Percentiles rank a stretch among this genome's conserved stretches.
These are phyloP conservation scores for Ceratocystis eucalypticola DNA, from an alignment of 2,329 filamentous ascomycete genomes.

Conservation along the genomic window DNA sequence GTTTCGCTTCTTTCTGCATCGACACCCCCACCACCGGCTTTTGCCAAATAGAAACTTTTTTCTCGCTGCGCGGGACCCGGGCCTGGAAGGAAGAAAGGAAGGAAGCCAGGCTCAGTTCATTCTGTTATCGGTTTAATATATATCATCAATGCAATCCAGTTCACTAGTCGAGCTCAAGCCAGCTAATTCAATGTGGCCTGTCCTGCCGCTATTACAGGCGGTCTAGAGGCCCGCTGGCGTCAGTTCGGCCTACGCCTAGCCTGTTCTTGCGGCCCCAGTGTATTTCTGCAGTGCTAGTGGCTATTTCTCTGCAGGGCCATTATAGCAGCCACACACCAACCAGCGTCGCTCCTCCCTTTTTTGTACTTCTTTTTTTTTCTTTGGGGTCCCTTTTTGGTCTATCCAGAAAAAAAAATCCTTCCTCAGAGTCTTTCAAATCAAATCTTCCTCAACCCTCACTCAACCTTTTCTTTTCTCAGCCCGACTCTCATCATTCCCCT, in stretches of 20 bases:
- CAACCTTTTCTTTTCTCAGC: conserved; percentile 15
- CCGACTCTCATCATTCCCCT: conserved; percentile 22
- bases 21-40: background rate
- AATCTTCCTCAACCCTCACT: conserved; percentile 15
- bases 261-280: too few species aligned
- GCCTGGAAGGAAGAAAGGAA: background rate
- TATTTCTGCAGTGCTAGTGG: background rate
- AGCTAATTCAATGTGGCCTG: background rate
- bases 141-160: too few species aligned
- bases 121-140: too few species aligned
- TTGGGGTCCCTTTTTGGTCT: background rate
- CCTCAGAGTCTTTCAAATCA: conserved; percentile 10
- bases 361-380: background rate
- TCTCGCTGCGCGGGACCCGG: background rate
- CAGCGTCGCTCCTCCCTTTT: background rate
- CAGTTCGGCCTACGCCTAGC: too few species aligned
- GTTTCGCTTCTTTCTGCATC: background rate
- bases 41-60: conserved; percentile 2
- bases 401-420: conserved; percentile 2
- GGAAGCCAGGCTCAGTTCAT: background rate
- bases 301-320: background rate
- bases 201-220: conserved; percentile 3
- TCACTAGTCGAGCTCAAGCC: too few species aligned
- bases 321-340: background rate
- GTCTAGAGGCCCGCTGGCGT: background rate